A percentile compares a stretch with the other conserved stretches of the same genome.
phyloP scores from a whole-genome alignment of 2,329 filamentous ascomycete species.

The Fusarium sp. region DNA sequence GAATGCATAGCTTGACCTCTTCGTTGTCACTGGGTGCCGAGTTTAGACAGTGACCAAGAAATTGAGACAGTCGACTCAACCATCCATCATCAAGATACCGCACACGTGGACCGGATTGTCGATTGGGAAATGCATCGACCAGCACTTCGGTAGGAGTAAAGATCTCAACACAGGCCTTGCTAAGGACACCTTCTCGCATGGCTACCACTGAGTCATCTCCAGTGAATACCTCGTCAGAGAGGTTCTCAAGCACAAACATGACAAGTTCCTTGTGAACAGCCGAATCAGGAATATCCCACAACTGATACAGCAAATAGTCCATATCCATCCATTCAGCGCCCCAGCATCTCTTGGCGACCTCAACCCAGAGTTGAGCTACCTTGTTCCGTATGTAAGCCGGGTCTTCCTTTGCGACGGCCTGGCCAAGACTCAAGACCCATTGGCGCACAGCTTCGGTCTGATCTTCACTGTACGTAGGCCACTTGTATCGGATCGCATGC shows the following conservation, averaged over 20 bases:
- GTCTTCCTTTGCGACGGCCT: conserved; percentile 76
- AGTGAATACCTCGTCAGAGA: conserved; percentile 95
- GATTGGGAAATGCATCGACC: conserved; percentile 78
- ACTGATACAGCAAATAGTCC: conserved; percentile 82
- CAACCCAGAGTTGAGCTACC: conserved; percentile 92
- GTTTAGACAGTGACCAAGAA: conserved; percentile 79
- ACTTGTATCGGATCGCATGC: conserved; percentile 87
- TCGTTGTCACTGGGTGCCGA: conserved; percentile 73
- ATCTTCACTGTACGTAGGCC: conserved; percentile 76
- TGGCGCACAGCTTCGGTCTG: conserved; percentile 76
- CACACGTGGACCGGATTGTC: conserved; percentile 75
- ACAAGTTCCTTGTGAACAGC: conserved; percentile 84
- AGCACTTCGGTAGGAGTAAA: conserved; percentile 85
- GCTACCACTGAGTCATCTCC: conserved; percentile 89
- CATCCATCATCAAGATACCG: conserved; percentile 87
- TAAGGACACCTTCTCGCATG: conserved; percentile 84
- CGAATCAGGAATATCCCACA: conserved; percentile 80
- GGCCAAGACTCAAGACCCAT: conserved; percentile 84
- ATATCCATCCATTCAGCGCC: conserved; percentile 93
- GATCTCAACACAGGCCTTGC: conserved; percentile 91
- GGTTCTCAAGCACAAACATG: conserved; percentile 85
- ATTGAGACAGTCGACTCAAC: conserved; percentile 79
- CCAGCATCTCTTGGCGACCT: conserved; percentile 94
- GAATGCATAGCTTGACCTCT: conserved; percentile 75
- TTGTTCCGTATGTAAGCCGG: conserved; percentile 91